These are phyloP conservation scores for Terfezia claveryi DNA, from an alignment of 495 filamentous ascomycete species.

Conservation along the genomic window DNA sequence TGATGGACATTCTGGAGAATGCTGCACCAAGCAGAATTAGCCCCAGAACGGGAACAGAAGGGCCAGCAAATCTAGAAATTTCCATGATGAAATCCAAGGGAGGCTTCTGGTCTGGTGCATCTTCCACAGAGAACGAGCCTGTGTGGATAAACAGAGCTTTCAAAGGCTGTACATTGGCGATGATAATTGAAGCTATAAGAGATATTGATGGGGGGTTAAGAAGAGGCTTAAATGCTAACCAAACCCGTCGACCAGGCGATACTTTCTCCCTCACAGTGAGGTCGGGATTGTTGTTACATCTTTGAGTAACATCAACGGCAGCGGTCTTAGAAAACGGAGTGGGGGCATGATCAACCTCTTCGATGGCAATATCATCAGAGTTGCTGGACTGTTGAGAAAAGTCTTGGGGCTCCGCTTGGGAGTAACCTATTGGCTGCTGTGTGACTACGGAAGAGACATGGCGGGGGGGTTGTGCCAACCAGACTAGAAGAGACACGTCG, in stretches of 20 bases:
- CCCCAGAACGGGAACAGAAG: slow-evolving; percentile 11
- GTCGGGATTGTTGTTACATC: too few species aligned
- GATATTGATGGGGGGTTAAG: slow-evolving; percentile 10
- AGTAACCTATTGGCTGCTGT: too few species aligned
- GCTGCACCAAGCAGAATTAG: slow-evolving; percentile 13
- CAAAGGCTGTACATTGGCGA: slow-evolving; percentile 11
- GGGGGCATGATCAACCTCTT: too few species aligned
- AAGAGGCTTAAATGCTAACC: slow-evolving; percentile 9
- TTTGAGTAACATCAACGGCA: too few species aligned
- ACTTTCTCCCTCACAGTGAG: not conserved
- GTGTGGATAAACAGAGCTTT: slow-evolving; percentile 12
- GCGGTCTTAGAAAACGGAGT: too few species aligned
- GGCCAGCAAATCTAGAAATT: slow-evolving; percentile 8
- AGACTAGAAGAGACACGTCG: too few species aligned
- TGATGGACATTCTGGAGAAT: slow-evolving; percentile 10
- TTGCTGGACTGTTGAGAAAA: too few species aligned
- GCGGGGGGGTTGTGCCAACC: too few species aligned
- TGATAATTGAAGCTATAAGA: slow-evolving; percentile 10
- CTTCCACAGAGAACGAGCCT: slow-evolving; percentile 3
- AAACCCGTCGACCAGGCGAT: slow-evolving; percentile 5
- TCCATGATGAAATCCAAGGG: slow-evolving; percentile 18
- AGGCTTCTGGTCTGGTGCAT: slow-evolving; percentile 13
- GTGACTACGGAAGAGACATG: too few species aligned
- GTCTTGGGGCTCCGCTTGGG: too few species aligned
- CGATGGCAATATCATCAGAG: too few species aligned